Base-by-base conservation (phyloP, 768 basidiomycete genomes). In the Hemileccinum rubropunctum region DNA sequence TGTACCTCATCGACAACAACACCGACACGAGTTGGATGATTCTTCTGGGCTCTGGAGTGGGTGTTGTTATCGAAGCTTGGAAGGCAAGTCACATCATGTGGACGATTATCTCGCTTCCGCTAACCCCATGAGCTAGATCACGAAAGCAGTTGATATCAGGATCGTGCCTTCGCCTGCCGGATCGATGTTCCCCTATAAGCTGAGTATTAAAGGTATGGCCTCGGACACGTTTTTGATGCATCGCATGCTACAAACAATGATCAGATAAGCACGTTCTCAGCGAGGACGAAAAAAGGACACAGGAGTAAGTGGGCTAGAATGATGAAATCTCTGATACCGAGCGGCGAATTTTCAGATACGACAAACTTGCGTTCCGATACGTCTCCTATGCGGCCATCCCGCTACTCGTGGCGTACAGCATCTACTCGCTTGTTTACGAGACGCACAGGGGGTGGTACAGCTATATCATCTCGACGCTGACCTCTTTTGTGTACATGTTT, bases 21-120 rank as follows among this genome's bases (percentile, higher is more conserved):
- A 85, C 91, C 46, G 90, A 98, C 66, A 99, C 95, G 27, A 92
- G 87, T 61, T 95, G 91, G 88, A 98, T 98, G 91, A 98, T 98
- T 67, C 78, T 98, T 21, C 79, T 93, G 67, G 86, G 88, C 4
- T 91, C 88, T 48, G 91, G 89, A 10, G 79, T 83, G 66, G 88
- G 91, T 37, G 79, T 90, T 37, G 58, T 90, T 27, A 82, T 92
- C 50, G 95, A 98, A 70, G 93, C 91, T 2, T 98, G 94, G 95
- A 98, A 98, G 85, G 87, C 83, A 51, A 47, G 73, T 53, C 49
- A 55, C 20, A 20, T 53, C 46, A 39, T 21, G 47, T 33, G 20
- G 23, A 37, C 57, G 47, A 50, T 39, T 45, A 51, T 45, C 37
- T 42, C 46, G 41, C 45, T 59, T 50, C 46, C 23, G 38, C 47